Conservation (phyloP, 495 filamentous ascomycete genomes). For the Aspergillus bertholletiae region DNA sequence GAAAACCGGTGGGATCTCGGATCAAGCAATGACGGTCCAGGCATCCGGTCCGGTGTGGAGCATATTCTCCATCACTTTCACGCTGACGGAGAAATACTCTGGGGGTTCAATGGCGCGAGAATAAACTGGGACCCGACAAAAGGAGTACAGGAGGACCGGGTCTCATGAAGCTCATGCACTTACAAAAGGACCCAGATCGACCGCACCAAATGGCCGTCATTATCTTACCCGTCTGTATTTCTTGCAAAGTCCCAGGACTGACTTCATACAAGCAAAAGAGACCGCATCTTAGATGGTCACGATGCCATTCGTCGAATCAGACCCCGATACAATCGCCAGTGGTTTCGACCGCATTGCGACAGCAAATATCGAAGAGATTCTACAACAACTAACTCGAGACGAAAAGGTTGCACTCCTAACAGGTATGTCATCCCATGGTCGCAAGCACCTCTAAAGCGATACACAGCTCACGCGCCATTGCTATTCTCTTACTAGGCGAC, state of each 20-base stretch:
- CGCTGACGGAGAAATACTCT: background rate
- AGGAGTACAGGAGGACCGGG: too few species aligned
- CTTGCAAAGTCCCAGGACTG: too few species aligned
- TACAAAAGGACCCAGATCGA: too few species aligned
- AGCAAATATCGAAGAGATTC: slow-evolving; percentile 14
- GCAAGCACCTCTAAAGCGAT: background rate
- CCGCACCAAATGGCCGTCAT: too few species aligned
- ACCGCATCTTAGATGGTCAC: too few species aligned
- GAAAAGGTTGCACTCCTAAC: slow-evolving; percentile 54
- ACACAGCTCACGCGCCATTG: too few species aligned
- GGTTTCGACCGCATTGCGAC: slow-evolving; percentile 15
- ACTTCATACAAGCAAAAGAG: too few species aligned
- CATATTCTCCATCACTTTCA: background rate
- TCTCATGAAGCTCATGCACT: too few species aligned
- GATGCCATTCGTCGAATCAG: slow-evolving; percentile 3
- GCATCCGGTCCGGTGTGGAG: background rate
- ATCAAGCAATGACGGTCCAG: too few species aligned
- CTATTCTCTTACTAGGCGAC: too few species aligned
- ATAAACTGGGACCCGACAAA: too few species aligned
- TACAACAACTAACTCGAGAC: slow-evolving; percentile 48
- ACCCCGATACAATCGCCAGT: background rate
- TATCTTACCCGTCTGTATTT: too few species aligned
- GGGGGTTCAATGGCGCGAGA: background rate
- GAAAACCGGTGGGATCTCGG: background rate
- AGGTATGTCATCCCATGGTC: slow-evolving; percentile 22